Conservation (phyloP, 495 filamentous ascomycete species). For the Cryomyces antarcticus region DNA sequence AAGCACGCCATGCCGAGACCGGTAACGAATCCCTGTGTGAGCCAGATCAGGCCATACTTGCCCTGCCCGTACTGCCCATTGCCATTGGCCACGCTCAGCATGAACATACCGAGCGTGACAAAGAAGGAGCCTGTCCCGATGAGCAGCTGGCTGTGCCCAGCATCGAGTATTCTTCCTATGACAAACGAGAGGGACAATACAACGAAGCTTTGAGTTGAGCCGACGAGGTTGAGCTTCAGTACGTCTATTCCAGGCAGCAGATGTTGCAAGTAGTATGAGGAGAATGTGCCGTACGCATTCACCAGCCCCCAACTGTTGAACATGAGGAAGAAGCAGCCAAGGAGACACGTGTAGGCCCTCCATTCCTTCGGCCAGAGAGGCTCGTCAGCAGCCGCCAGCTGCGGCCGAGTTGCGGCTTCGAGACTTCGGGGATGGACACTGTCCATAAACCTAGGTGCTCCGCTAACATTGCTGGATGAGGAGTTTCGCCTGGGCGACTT, state of each 20-base stretch:
- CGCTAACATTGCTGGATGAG: too few species aligned
- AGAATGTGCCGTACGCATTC: conserved; percentile 23
- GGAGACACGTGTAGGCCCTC: conserved; percentile 17
- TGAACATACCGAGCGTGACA: conserved; percentile 17
- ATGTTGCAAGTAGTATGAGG: conserved; percentile 19
- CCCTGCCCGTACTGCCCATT: conserved; percentile 7
- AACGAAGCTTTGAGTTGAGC: conserved; percentile 18
- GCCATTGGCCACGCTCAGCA: conserved; percentile 14
- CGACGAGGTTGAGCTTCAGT: conserved; percentile 20
- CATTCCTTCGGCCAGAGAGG: conserved; percentile 20
- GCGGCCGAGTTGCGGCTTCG: too few species aligned
- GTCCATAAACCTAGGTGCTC: too few species aligned
- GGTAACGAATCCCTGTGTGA: conserved; percentile 20
- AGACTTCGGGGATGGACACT: too few species aligned
- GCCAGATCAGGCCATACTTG: conserved; percentile 17
- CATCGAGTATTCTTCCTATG: conserved; percentile 22
- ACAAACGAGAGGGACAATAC: conserved; percentile 19
- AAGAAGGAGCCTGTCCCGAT: conserved; percentile 15
- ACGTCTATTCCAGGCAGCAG: conserved; percentile 12
- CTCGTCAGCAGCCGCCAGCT: not conserved
- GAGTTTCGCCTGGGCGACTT: too few species aligned
- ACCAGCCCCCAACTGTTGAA: conserved; percentile 24
- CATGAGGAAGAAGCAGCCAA: conserved; percentile 25
- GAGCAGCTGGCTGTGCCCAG: conserved; percentile 15
- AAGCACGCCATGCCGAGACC: conserved; percentile 26